Conservation (phyloP, 768 basidiomycete genomes). For the Pleurotus eryngii region DNA sequence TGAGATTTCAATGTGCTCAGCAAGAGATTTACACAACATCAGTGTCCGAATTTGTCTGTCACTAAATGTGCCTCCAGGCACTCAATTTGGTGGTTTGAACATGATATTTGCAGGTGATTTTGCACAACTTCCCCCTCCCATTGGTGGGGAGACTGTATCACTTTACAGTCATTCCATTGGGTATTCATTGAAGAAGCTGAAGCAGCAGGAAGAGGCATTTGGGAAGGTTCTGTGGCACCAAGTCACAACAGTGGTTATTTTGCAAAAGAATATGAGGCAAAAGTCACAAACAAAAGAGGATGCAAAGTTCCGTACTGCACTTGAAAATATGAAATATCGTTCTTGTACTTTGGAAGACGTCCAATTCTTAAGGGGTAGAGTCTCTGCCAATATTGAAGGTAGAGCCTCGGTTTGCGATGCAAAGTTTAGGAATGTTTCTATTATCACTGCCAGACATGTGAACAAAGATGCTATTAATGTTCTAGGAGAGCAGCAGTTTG, state of each 20-base stretch:
- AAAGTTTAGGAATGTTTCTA: conserved; percentile 25
- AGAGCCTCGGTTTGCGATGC: conserved; percentile 1
- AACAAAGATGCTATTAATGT: conserved; percentile 29
- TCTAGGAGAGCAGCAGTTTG: conserved; percentile 23
- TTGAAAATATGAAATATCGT: conserved; percentile 24
- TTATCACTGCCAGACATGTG: conserved; percentile 27
- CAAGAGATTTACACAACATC: conserved; percentile 27
- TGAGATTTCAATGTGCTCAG: conserved; percentile 39
- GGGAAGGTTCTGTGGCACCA: conserved; percentile 28
- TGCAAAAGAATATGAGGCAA: conserved; percentile 30
- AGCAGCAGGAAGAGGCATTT: conserved; percentile 18
- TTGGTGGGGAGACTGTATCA: conserved; percentile 14
- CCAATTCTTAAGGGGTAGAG: conserved; percentile 13
- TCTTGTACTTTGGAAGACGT: conserved; percentile 20
- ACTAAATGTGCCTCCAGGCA: conserved; percentile 7
- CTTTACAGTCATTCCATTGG: conserved; percentile 13
- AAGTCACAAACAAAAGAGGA: conserved; percentile 12
- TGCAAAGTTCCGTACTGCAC: conserved; percentile 11
- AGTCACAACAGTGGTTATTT: conserved; percentile 26
- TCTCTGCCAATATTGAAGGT: conserved; percentile 4
- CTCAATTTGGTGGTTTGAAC: conserved; percentile 31
- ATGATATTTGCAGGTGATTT: conserved; percentile 38
- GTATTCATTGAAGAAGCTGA: background rate
- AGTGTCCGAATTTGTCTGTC: conserved; percentile 19
- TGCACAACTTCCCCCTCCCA: conserved; percentile 25